These are phyloP conservation scores for Goffeauzyma gilvescens DNA, from an alignment of 768 basidiomycete genomes.

Conservation along the genomic window DNA sequence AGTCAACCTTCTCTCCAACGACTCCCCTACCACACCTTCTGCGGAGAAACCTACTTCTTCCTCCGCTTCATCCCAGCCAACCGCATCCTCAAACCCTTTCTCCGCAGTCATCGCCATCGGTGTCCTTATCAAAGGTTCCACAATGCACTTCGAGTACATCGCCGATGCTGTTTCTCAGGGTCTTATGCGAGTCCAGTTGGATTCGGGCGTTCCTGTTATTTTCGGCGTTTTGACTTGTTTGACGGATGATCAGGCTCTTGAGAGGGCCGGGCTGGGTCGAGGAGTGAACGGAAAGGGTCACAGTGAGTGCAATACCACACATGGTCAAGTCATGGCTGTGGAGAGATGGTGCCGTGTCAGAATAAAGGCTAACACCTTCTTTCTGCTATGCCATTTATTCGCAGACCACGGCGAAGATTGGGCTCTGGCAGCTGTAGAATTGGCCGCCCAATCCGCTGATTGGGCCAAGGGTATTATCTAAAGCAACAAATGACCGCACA, in stretches of 20 bases:
- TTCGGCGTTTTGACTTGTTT: slow-evolving; percentile 90
- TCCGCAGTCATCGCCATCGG: slow-evolving; percentile 95
- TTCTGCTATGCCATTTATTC: background rate
- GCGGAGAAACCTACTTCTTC: slow-evolving; percentile 21
- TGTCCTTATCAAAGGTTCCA: slow-evolving; percentile 89
- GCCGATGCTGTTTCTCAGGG: slow-evolving; percentile 81
- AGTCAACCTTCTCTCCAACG: slow-evolving; percentile 37
- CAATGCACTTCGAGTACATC: slow-evolving; percentile 99
- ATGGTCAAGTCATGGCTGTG: no score
- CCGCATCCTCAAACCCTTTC: slow-evolving; percentile 41
- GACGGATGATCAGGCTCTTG: slow-evolving; percentile 81
- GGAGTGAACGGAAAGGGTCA: slow-evolving; percentile 53
- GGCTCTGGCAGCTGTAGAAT: slow-evolving; percentile 85
- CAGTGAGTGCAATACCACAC: slow-evolving; percentile 36
- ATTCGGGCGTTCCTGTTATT: slow-evolving; percentile 81
- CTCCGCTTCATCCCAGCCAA: slow-evolving; percentile 32
- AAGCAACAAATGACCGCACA: no score
- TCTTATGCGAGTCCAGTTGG: slow-evolving; percentile 83
- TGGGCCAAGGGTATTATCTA: slow-evolving; percentile 25
- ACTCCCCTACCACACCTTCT: slow-evolving; percentile 38
- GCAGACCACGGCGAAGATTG: slow-evolving; percentile 75
- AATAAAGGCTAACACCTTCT: no score
- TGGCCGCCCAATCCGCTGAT: slow-evolving; percentile 19
- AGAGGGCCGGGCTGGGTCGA: slow-evolving; percentile 70
- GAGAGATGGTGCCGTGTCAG: no score